Evolutionary conservation across 2,329 filamentous ascomycete species (phyloP).

Genomic region (Knoxdaviesia proteae): DNA sequence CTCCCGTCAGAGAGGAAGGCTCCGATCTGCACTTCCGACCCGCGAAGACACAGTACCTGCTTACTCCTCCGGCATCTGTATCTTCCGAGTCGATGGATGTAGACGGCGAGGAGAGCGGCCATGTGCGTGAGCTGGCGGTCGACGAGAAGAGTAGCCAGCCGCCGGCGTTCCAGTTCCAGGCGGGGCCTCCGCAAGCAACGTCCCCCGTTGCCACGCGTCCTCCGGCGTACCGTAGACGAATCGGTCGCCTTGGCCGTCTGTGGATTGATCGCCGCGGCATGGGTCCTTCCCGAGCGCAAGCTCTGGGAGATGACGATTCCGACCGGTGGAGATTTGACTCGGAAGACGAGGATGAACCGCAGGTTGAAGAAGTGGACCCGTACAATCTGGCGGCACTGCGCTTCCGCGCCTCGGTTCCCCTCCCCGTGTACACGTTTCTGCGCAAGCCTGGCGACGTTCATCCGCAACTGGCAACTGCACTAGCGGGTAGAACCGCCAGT

Average conservation of each 20-base stretch:
- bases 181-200: slow-evolving; percentile 16
- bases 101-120: slow-evolving; percentile 19
- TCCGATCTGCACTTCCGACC: slow-evolving; percentile 45
- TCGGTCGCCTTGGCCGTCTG: slow-evolving; percentile 64
- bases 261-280: slow-evolving; percentile 74
- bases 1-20: slow-evolving; percentile 46
- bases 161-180: slow-evolving; percentile 25
- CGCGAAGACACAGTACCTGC: slow-evolving; percentile 49
- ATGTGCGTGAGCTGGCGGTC: not conserved
- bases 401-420: slow-evolving; percentile 37
- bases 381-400: slow-evolving; percentile 37
- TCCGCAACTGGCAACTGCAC: slow-evolving; percentile 8
- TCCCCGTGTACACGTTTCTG: slow-evolving; percentile 13
- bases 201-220: slow-evolving; percentile 9
- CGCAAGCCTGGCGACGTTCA: not conserved
- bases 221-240: slow-evolving; percentile 61
- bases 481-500: not conserved
- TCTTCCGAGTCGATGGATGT: slow-evolving; percentile 35
- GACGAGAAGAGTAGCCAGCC: not conserved
- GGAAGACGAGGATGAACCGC: slow-evolving; percentile 64
- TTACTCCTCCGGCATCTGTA: slow-evolving; percentile 40
- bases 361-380: slow-evolving; percentile 57
- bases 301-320: slow-evolving; percentile 21
- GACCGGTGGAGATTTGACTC: slow-evolving; percentile 78
- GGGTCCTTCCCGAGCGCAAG: slow-evolving; percentile 20